phyloP scores from a whole-genome alignment of 2,329 filamentous ascomycete genomes.

The Talaromyces verruculosus region DNA sequence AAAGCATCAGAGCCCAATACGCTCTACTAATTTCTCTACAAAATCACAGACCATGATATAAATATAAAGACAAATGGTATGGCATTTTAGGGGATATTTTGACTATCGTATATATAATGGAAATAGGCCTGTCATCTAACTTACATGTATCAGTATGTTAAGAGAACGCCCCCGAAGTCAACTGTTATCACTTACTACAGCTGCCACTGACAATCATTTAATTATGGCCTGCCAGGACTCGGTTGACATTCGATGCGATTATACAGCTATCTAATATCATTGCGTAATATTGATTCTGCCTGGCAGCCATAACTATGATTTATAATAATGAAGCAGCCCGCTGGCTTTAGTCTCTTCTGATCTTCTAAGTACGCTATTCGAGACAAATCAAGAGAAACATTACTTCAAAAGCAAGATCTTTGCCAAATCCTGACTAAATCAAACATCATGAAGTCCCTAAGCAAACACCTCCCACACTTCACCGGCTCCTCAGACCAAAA shows the following conservation, averaged over 20 bases:
- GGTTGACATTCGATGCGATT: not conserved
- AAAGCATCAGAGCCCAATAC: not conserved
- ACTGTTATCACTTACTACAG: not conserved
- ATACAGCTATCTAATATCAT: not conserved
- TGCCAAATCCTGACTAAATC: not conserved
- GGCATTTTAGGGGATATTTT: not conserved
- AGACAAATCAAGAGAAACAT: not conserved
- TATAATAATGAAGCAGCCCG: not conserved
- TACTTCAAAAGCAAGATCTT: not conserved
- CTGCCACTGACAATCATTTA: not conserved
- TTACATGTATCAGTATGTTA: slow-evolving; percentile 17
- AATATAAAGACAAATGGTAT: too few species aligned
- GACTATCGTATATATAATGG: too few species aligned
- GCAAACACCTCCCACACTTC: slow-evolving; percentile 10
- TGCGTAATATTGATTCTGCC: not conserved
- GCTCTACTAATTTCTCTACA: too few species aligned
- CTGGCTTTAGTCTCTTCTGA: not conserved
- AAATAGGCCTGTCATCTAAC: not conserved
- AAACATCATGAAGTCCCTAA: slow-evolving; percentile 3
- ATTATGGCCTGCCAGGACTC: not conserved
- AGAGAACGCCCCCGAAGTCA: not conserved
- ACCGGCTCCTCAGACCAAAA: slow-evolving; percentile 14
- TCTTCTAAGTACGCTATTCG: not conserved
- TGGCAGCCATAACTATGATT: too few species aligned
- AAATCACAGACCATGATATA: too few species aligned